Evolutionary conservation across 2,329 filamentous ascomycete genomes (phyloP).

Genomic region (Clonostachys solani): DNA sequence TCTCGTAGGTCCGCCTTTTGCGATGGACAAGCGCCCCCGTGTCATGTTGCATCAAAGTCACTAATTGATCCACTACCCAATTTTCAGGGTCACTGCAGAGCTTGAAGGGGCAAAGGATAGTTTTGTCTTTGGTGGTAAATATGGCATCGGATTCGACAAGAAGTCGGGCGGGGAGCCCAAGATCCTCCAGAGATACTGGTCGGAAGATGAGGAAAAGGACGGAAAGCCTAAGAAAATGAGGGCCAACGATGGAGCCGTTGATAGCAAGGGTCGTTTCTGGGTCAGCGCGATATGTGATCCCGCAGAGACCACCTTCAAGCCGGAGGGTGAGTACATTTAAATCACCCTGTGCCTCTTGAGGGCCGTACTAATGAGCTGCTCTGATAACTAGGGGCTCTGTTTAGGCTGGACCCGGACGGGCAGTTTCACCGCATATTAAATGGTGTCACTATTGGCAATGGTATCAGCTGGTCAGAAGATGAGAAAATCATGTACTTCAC

Average conservation of each 20-base stretch:
- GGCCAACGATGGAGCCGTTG: slow-evolving; percentile 9
- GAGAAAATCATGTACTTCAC: slow-evolving; percentile 7
- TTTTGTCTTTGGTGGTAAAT: slow-evolving; percentile 10
- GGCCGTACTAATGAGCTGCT: background rate
- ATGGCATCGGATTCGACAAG: slow-evolving; percentile 6
- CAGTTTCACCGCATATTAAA: slow-evolving; percentile 4
- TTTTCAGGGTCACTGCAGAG: slow-evolving; percentile 7
- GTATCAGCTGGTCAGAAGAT: slow-evolving; percentile 10
- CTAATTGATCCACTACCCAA: background rate
- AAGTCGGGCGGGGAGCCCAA: slow-evolving; percentile 4
- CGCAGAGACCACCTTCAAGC: slow-evolving; percentile 2
- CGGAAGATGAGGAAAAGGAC: slow-evolving; percentile 4
- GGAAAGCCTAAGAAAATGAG: slow-evolving; percentile 7
- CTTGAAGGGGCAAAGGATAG: slow-evolving; percentile 4
- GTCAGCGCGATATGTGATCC: slow-evolving; percentile 8
- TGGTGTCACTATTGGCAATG: slow-evolving; percentile 6
- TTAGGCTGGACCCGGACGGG: slow-evolving; percentile 7
- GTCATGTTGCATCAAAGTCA: background rate
- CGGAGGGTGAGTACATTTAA: slow-evolving; percentile 4
- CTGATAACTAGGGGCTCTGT: slow-evolving; percentile 3
- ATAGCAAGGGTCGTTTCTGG: slow-evolving; percentile 9
- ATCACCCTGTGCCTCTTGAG: background rate
- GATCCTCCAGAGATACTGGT: slow-evolving; percentile 4
- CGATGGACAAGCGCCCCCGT: background rate
- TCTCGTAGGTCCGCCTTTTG: slow-evolving; percentile 4